Evolutionary conservation across 1,284 basidiomycete genomes (phyloP).

Genomic region (Ceratobasidium theobromae): DNA sequence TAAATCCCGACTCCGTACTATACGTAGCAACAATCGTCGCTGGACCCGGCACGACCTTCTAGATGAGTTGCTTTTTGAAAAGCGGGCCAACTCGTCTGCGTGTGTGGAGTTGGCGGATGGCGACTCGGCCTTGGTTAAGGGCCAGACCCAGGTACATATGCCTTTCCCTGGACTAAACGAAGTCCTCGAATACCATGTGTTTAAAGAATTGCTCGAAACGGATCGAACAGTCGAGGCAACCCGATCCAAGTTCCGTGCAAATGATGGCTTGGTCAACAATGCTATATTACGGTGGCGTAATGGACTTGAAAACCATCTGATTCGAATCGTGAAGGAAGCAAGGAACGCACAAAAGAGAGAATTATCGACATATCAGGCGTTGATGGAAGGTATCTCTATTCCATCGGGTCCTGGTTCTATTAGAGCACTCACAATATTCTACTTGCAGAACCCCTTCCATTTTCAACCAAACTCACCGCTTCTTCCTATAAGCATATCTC

Average conservation of each 20-base stretch:
- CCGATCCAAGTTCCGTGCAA: conserved; percentile 1
- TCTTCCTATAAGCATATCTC: conserved; percentile 17
- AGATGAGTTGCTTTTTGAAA: not conserved
- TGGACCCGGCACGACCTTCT: not conserved
- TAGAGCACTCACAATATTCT: not conserved
- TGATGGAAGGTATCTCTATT: conserved; percentile 1
- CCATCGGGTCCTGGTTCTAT: not conserved
- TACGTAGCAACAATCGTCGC: not conserved
- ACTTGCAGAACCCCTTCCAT: not conserved
- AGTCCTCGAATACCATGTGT: conserved; percentile 1
- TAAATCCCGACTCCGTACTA: not conserved
- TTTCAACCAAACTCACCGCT: conserved; percentile 16
- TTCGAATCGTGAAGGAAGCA: not conserved
- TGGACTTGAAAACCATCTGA: conserved; percentile 2
- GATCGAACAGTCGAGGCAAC: conserved; percentile 21
- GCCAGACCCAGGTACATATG: not conserved
- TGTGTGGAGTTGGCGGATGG: conserved; percentile 8
- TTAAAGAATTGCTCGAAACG: conserved; percentile 16
- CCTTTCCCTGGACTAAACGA: conserved; percentile 1
- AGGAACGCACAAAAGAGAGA: not conserved
- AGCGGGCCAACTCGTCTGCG: not conserved
- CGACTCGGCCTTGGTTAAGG: not conserved
- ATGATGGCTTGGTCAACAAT: conserved; percentile 2
- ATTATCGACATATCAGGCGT: not conserved
- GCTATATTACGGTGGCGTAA: conserved; percentile 15